A percentile compares a stretch with the other conserved stretches of the same genome.
Evolutionary conservation across 306 rosid genomes (phyloP).

Genomic region (Aeschynomene evenia): DNA sequence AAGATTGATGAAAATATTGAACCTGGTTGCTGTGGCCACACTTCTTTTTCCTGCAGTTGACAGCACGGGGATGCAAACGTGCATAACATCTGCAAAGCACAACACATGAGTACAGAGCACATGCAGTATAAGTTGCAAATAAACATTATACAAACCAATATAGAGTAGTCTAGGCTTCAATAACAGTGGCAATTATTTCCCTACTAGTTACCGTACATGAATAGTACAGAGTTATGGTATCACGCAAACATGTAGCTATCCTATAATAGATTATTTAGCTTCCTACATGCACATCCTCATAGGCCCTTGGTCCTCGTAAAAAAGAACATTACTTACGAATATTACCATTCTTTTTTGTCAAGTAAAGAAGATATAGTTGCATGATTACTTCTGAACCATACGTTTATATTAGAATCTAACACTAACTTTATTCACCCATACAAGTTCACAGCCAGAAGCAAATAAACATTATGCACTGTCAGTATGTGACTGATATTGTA

Average conservation of each 20-base stretch:
- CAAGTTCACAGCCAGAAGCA: background rate
- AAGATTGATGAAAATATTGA: background rate
- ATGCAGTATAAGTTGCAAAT: background rate
- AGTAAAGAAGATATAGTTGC: background rate
- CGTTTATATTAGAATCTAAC: background rate
- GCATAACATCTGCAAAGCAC: constrained; percentile 80
- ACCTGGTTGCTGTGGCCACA: constrained; percentile 99
- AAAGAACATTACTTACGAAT: background rate
- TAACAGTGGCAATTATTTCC: background rate
- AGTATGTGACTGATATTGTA: background rate
- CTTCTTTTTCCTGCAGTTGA: constrained; percentile 99
- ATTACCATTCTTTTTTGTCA: background rate
- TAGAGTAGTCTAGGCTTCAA: background rate
- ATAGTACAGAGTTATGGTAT: background rate
- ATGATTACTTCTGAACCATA: background rate
- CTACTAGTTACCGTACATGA: background rate
- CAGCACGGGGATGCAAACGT: constrained; percentile 98
- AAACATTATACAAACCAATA: background rate
- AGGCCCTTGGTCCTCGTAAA: background rate
- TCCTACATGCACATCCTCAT: background rate
- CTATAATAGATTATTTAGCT: background rate
- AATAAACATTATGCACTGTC: background rate
- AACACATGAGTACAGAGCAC: background rate
- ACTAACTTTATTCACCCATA: background rate
- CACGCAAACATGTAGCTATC: background rate